Base-by-base conservation (phyloP, 202 grass and related monocot genomes). In the Zizania palustris region DNA sequence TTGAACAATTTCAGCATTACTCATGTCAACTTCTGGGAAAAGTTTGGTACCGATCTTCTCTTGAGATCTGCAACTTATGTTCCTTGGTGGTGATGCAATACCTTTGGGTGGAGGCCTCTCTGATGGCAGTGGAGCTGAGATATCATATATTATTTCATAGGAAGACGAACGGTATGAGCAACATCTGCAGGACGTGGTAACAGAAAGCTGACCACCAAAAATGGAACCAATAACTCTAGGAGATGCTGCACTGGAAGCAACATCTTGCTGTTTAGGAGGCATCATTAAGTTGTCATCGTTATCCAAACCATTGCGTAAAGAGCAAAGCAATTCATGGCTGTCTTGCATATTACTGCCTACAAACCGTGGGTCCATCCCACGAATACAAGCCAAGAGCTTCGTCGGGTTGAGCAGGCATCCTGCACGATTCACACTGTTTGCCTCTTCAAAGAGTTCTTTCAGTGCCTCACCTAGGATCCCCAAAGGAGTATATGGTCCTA, bases 261-360 rank as follows among this genome's bases (percentile, higher is more conserved):
- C 70, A 1, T 19, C 45, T 73, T 77, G 33, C 37, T 0, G 14
- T 1, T 38, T 0, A 61, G n/a, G 7, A 8, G 11, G 37, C 67
- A 57, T 50, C 7, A 61, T 72, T 22, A 33, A 21, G 60, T 74
- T 74, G 37, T 75, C 77, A 65, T 93, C 94, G 0, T 43, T 4
- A 46, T 62, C n/a, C 69, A 97, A 87, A 34, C 63, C 76, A 74
- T 69, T 51, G 60, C 60, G 59, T 45, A 98, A 77, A 78, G 48
- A 85, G 0, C 68, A 18, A 22, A 98, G 83, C 22, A 94, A 59
- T 60, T 94, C 87, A 54, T 87, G 65, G 74, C 91, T 94, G 72
- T 98, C 87, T 8, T 86, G 85, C 73, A 90, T 86, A 13, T n/a
- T 18, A 38, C 20, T 78, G 12, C 39, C 55, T 14, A 48, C 33